Percentiles rank a stretch among this genome's conserved stretches.
Conservation (phyloP, 768 basidiomycete genomes). For the Piloderma croceum region DNA sequence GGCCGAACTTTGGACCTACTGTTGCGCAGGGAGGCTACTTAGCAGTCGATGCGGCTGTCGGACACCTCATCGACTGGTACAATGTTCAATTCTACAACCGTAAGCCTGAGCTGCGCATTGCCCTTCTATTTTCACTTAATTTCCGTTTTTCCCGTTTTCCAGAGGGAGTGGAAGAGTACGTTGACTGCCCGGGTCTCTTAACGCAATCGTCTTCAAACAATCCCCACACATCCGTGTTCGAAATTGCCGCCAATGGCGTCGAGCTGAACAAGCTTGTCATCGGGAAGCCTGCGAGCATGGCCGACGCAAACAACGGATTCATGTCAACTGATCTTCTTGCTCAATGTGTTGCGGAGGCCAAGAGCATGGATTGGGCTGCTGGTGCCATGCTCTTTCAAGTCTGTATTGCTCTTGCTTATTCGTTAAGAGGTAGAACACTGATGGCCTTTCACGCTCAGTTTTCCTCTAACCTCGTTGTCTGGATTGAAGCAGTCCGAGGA, state of each 20-base stretch:
- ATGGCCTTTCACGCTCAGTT: no score
- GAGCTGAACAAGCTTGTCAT: slow-evolving; percentile 63
- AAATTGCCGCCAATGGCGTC: slow-evolving; percentile 52
- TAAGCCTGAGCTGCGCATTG: slow-evolving; percentile 12
- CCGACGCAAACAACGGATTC: slow-evolving; percentile 52
- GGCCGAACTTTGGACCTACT: slow-evolving; percentile 16
- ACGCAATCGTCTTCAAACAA: slow-evolving; percentile 33
- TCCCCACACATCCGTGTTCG: slow-evolving; percentile 42
- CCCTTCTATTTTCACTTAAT: neutral
- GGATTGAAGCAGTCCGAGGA: no score
- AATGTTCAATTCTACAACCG: slow-evolving; percentile 43
- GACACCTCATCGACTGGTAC: slow-evolving; percentile 61
- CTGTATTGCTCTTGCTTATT: no score
- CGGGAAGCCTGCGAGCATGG: slow-evolving; percentile 56
- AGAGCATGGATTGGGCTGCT: no score
- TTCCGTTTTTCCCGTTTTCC: neutral
- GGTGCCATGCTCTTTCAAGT: no score
- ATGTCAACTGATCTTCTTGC: no score
- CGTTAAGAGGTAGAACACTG: no score
- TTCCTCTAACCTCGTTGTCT: no score
- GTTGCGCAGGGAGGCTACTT: slow-evolving; percentile 62
- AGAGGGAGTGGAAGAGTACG: slow-evolving; percentile 36
- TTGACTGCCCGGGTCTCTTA: slow-evolving; percentile 34
- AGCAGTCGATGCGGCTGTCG: slow-evolving; percentile 46
- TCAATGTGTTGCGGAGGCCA: neutral